Percentiles rank a stretch among this genome's conserved stretches.
Conservation (phyloP, 2,329 filamentous ascomycete genomes). For the Fusarium sp. region DNA sequence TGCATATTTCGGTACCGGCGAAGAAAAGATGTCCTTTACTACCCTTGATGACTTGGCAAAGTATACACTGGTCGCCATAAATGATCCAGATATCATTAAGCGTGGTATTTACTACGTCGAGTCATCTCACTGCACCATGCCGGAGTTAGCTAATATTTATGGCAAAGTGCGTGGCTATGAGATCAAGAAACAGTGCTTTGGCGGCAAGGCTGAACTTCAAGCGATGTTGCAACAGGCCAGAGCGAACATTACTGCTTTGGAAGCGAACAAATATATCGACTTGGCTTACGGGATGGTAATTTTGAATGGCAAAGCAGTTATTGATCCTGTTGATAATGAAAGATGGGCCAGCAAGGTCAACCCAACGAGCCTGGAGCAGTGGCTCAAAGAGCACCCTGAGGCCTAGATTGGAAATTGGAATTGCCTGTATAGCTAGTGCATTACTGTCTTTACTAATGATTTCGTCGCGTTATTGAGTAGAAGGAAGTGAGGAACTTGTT, state of each 20-base stretch:
- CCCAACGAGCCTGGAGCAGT: background rate
- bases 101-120: background rate
- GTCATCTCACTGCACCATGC: background rate
- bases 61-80: background rate
- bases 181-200: background rate
- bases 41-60: conserved; percentile 6
- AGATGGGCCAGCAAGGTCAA: background rate
- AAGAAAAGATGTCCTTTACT: conserved; percentile 4
- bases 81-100: background rate
- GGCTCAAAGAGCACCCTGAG: background rate
- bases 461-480: no score
- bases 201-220: background rate
- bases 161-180: background rate
- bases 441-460: background rate
- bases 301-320: background rate
- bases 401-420: rapidly evolving
- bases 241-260: background rate
- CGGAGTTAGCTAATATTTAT: background rate
- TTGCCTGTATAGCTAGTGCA: rapidly evolving
- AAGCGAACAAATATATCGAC: conserved; percentile 3
- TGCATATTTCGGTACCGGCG: background rate
- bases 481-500: no score
- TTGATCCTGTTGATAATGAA: background rate
- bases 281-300: conserved; percentile 3
- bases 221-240: background rate